These are phyloP conservation scores for Theileria annulata DNA, from an alignment of 169 alveolate genomes.

Conservation along the genomic window DNA sequence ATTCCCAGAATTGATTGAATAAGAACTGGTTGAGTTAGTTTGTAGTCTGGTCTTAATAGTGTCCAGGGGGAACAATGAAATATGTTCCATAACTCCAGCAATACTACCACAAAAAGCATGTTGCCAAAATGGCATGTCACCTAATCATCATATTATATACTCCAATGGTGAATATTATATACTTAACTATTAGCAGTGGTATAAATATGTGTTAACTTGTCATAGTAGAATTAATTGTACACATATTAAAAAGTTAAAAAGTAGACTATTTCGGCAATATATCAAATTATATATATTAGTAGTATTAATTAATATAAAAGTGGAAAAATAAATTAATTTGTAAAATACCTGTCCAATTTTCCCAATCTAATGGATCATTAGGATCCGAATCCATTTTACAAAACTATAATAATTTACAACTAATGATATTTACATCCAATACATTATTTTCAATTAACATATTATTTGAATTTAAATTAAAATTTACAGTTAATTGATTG, in stretches of 20 bases:
- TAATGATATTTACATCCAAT: neutral
- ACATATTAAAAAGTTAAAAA: too few relatives aligned
- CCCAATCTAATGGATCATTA: conserved; percentile 33
- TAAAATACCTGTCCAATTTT: conserved; percentile 29
- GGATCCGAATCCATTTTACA: conserved; percentile 1
- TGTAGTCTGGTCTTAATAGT: conserved; percentile 88
- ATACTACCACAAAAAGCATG: conserved; percentile 94
- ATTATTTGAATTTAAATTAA: too few relatives aligned
- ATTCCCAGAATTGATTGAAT: neutral
- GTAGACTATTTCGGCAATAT: too few relatives aligned
- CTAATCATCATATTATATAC: conserved; percentile 62
- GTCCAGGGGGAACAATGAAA: conserved; percentile 94
- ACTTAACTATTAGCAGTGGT: too few relatives aligned
- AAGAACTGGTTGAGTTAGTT: conserved; percentile 31
- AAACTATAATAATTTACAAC: neutral
- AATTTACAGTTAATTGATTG: too few relatives aligned
- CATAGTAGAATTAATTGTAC: too few relatives aligned
- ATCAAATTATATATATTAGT: too few relatives aligned
- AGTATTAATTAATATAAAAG: too few relatives aligned
- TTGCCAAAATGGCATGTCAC: conserved; percentile 88
- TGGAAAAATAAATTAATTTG: too few relatives aligned
- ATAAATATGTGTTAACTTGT: too few relatives aligned
- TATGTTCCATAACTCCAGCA: conserved; percentile 98
- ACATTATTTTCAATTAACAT: neutral
- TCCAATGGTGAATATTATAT: too few relatives aligned